Base-by-base conservation (phyloP, 2,329 filamentous ascomycete genomes). In the Ceratocystis huliohia region DNA sequence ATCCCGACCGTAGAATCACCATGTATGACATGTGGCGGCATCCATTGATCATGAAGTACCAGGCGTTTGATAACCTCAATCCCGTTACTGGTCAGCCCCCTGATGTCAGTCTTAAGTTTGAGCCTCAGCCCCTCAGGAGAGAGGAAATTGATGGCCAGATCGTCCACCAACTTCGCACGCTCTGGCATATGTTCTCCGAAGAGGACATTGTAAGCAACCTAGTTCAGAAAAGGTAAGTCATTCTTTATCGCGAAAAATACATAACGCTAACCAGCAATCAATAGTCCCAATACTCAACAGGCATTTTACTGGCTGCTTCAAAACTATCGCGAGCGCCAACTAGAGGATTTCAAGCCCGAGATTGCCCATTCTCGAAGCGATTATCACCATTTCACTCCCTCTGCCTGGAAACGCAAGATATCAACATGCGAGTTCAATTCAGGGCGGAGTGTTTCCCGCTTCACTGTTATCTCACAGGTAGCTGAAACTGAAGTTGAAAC, bases 281-380 rank as follows among this genome's bases (percentile, higher is more conserved):
- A n/a, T 41, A 93, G 88, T 69, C 80, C 84, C 3, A 97, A 96
- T 70, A 90, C 96, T 66, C 91, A 96, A 73, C 96, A 96, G 73
- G 82, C 93, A 70, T 96, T 97, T 75, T 99, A 97, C 75, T 88
- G 86, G 75, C 82, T 95, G 22, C 81, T 99, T 6, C 77, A 88
- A 70, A 88, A 87, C 74, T 95, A 96, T 74, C 84, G 89, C 57
- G 86, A 96, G 69, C 86, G 90, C 69, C 87, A 94, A 70, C 76
- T 96, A 1, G 92, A 97, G 73, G 89, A 96, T 72, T 97, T 94
- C 73, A 88, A 88, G 68, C 85, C 86, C 37, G 83, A 88, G 25
- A 78, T 96, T 66, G 84, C 84, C n/a, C 88, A 94, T 73, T 96
- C 93, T 0, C 83, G 87, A 66, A 96, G 91, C 75, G 93, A 97